Percentiles rank a stretch among this genome's conserved stretches.
These are phyloP conservation scores for Phyllosticta citrichinensis DNA, from an alignment of 2,329 filamentous ascomycete species.

Conservation along the genomic window DNA sequence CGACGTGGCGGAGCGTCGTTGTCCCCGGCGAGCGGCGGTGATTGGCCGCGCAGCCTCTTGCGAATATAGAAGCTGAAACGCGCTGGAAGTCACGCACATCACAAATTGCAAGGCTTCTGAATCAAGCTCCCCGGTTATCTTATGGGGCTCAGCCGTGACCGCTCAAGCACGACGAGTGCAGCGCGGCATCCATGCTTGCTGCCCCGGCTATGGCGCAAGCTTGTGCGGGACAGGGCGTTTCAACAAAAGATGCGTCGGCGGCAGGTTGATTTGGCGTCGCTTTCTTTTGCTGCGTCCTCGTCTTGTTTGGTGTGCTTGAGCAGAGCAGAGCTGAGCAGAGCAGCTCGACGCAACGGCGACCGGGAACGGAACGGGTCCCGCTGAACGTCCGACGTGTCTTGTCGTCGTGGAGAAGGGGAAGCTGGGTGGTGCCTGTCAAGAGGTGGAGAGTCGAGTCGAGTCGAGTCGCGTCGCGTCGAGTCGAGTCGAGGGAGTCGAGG, in stretches of 20 bases:
- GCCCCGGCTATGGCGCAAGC: slow-evolving; percentile 10
- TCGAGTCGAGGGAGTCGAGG: too few relatives aligned
- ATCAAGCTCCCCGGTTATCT: slow-evolving; percentile 11
- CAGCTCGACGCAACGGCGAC: not conserved
- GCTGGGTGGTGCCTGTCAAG: slow-evolving; percentile 9
- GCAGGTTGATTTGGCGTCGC: not conserved
- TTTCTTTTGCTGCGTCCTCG: not conserved
- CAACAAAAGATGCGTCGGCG: not conserved
- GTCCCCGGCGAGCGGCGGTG: slow-evolving; percentile 2
- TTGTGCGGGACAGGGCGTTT: slow-evolving; percentile 10
- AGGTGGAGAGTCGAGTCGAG: not conserved
- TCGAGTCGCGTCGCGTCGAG: not conserved
- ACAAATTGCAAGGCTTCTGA: slow-evolving; percentile 12
- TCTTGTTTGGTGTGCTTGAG: not conserved
- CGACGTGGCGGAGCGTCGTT: slow-evolving; percentile 12
- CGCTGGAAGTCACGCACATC: slow-evolving; percentile 11
- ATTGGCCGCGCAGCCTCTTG: slow-evolving; percentile 7
- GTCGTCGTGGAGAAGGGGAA: slow-evolving; percentile 5
- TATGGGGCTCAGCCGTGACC: slow-evolving; percentile 11
- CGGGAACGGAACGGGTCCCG: not conserved
- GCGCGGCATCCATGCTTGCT: too few relatives aligned
- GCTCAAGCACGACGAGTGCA: not conserved
- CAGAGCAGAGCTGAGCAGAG: not conserved
- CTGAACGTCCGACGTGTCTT: slow-evolving; percentile 4
- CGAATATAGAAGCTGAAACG: slow-evolving; percentile 12